phyloP scores from a whole-genome alignment of 2,329 filamentous ascomycete genomes.

The Phaeosphaeriaceae sp. region DNA sequence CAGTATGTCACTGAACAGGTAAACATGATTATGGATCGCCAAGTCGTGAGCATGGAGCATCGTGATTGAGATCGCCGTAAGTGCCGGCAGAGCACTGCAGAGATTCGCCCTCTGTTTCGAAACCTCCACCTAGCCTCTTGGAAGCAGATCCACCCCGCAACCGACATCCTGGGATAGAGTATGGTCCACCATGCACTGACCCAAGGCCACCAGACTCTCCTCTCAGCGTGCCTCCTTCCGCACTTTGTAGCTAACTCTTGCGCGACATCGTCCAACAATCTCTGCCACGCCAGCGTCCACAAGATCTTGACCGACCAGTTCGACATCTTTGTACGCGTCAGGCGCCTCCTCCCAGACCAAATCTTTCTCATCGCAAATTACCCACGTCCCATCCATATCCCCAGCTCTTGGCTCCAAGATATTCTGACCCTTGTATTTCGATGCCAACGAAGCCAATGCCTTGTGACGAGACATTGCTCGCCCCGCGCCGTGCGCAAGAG shows the following conservation, averaged over 20 bases:
- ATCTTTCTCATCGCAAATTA: constrained; percentile 48
- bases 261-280: constrained; percentile 42
- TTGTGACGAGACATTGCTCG: constrained; percentile 48
- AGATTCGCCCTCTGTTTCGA: background rate
- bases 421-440: constrained; percentile 45
- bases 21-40: background rate
- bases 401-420: constrained; percentile 30
- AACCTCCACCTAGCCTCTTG: background rate
- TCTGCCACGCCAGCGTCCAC: constrained; percentile 39
- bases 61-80: background rate
- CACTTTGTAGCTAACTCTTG: constrained; percentile 49
- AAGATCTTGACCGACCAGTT: constrained; percentile 46
- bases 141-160: background rate
- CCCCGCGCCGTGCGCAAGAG: constrained; percentile 49
- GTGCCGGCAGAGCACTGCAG: background rate
- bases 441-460: constrained; percentile 35
- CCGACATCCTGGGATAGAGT: background rate
- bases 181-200: background rate
- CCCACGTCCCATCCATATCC: constrained; percentile 41
- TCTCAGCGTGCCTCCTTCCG: constrained; percentile 36
- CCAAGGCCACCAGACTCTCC: background rate
- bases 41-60: background rate
- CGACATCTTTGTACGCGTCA: constrained; percentile 49
- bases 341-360: constrained; percentile 49
- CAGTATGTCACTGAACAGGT: background rate